A percentile compares a stretch with the other conserved stretches of the same genome.
phyloP scores from a whole-genome alignment of 2,329 filamentous ascomycete species.

The Parafenestella ontariensis region DNA sequence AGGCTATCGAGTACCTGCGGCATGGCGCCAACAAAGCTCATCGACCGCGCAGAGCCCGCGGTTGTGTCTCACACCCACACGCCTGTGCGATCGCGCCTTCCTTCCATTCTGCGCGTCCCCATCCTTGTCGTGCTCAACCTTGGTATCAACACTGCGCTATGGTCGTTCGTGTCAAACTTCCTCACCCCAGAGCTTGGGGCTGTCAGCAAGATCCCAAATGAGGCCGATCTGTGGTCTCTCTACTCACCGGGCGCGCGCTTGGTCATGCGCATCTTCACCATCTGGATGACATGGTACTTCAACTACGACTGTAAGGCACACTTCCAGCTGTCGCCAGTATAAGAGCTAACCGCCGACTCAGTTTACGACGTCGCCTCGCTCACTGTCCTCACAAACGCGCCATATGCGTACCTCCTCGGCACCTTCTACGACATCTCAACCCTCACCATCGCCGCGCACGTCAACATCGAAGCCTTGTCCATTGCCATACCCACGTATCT shows the following conservation, averaged over 20 bases:
- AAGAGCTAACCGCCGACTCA: constrained; percentile 20
- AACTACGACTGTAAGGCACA: constrained; percentile 71
- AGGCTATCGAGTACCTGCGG: constrained; percentile 7
- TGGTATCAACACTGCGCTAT: constrained; percentile 68
- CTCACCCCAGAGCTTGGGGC: constrained; percentile 70
- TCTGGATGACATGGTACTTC: constrained; percentile 75
- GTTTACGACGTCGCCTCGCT: constrained; percentile 53
- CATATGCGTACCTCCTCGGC: constrained; percentile 75
- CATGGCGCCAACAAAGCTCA: constrained; percentile 35
- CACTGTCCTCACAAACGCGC: constrained; percentile 73
- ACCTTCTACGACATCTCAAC: constrained; percentile 78
- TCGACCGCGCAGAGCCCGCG: constrained; percentile 36
- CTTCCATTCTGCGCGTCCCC: constrained; percentile 48
- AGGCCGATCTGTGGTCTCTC: constrained; percentile 63
- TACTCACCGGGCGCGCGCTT: constrained; percentile 59
- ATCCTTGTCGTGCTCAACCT: constrained; percentile 63
- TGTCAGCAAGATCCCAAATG: constrained; percentile 67
- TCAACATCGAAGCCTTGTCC: constrained; percentile 72
- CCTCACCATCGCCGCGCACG: constrained; percentile 65
- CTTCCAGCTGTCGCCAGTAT: not conserved
- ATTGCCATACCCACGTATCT: constrained; percentile 77
- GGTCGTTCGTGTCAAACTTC: constrained; percentile 66
- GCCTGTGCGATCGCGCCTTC: constrained; percentile 42
- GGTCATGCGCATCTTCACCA: constrained; percentile 67
- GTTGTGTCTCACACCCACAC: constrained; percentile 33